These are phyloP conservation scores for Usnea hakonensis DNA, from an alignment of 495 filamentous ascomycete genomes.

Conservation along the genomic window DNA sequence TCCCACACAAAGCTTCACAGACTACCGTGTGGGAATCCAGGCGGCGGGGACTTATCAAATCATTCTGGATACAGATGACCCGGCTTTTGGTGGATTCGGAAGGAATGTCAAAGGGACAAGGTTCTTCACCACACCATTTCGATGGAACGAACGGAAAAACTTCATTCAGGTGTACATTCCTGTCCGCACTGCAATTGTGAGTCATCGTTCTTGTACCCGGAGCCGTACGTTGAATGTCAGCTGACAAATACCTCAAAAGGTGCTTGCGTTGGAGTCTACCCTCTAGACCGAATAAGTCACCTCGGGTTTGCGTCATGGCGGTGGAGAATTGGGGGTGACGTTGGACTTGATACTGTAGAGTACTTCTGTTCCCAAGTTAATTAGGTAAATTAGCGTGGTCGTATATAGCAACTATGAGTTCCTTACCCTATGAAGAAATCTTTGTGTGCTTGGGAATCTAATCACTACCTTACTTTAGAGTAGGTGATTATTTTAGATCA, in stretches of 20 bases:
- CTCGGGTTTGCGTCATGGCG: neutral
- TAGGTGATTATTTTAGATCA: neutral
- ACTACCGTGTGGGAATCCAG: conserved; percentile 88
- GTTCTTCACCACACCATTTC: conserved; percentile 84
- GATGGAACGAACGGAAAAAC: conserved; percentile 83
- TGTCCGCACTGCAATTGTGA: conserved; percentile 75
- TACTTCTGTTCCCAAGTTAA: too few species aligned
- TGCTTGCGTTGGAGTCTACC: conserved; percentile 26
- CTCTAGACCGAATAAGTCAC: conserved; percentile 6
- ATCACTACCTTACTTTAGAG: neutral
- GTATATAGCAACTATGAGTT: neutral
- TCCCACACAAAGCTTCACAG: conserved; percentile 75
- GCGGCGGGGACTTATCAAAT: conserved; percentile 77
- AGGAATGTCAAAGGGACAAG: conserved; percentile 67
- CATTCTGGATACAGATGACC: conserved; percentile 73
- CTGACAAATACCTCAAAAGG: conserved; percentile 21
- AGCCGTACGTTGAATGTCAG: conserved; percentile 3
- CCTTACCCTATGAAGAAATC: too few species aligned
- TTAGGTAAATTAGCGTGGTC: neutral
- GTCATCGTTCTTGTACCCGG: conserved; percentile 26
- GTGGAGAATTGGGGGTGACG: neutral
- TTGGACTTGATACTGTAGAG: neutral
- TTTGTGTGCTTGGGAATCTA: too few species aligned
- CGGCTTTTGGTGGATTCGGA: conserved; percentile 70
- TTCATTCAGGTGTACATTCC: conserved; percentile 91